A percentile compares a stretch with the other conserved stretches of the same genome.
phyloP scores from a whole-genome alignment of 176 grass and related monocot genomes.

The Oryza meyeriana region DNA sequence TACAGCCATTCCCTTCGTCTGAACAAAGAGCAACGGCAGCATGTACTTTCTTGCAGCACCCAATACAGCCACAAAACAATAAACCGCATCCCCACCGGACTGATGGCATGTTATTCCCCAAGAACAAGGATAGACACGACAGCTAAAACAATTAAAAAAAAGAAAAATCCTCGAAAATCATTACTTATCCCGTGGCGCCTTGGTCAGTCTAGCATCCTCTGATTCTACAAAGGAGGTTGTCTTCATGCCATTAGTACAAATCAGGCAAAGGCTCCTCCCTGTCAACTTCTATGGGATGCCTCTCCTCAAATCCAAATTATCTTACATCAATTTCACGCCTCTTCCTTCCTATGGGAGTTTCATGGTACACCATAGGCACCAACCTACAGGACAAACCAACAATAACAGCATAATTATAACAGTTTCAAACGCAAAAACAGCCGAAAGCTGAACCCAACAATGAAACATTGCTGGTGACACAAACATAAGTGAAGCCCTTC shows the following conservation, averaged over 20 bases:
- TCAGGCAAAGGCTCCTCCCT: slow-evolving; percentile 19
- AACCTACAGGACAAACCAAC: slow-evolving; percentile 28
- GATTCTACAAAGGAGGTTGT: slow-evolving; percentile 19
- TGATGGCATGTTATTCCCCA: neutral
- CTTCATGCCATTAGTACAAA: slow-evolving; percentile 35
- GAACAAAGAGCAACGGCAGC: neutral
- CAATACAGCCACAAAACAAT: neutral
- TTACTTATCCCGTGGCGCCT: slow-evolving; percentile 13
- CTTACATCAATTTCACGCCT: slow-evolving; percentile 36
- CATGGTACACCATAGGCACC: slow-evolving; percentile 32
- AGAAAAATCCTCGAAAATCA: neutral
- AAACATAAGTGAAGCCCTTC: neutral
- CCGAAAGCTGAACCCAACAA: neutral
- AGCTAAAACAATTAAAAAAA: slow-evolving; percentile 6
- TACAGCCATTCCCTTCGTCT: neutral
- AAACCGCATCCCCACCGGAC: neutral
- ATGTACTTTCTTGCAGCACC: neutral
- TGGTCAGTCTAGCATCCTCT: slow-evolving; percentile 27
- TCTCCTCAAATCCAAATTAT: neutral
- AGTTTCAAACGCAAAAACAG: neutral
- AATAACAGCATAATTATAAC: neutral
- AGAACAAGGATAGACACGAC: neutral
- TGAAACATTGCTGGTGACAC: neutral
- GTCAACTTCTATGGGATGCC: neutral
- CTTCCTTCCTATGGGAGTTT: slow-evolving; percentile 38